Conservation (phyloP, 805 yeast species). For the Candida multigemmis region DNA sequence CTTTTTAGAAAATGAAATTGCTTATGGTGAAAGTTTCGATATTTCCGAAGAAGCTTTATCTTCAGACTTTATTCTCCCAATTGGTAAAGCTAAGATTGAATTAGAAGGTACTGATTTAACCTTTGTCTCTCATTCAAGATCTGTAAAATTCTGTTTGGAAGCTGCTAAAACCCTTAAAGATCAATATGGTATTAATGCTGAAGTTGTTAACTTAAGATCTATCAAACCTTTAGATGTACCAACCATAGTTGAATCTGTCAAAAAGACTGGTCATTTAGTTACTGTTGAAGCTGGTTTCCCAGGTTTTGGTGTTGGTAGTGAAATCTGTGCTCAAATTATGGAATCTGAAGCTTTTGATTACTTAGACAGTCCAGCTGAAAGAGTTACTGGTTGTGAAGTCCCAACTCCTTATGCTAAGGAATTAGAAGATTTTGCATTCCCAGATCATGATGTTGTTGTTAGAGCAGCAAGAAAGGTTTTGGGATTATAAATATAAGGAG, state of each 20-base stretch:
- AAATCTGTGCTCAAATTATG: constrained; percentile 95
- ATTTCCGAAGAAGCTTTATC: constrained; percentile 83
- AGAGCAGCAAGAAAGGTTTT: constrained; percentile 79
- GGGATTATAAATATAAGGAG: constrained; percentile 40
- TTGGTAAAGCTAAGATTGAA: constrained; percentile 94
- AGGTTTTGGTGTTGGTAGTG: constrained; percentile 97
- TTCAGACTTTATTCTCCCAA: constrained; percentile 84
- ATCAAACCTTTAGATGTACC: constrained; percentile 94
- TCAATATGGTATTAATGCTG: constrained; percentile 82
- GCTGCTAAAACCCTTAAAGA: constrained; percentile 85
- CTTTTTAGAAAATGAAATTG: constrained; percentile 89
- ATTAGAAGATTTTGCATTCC: constrained; percentile 98
- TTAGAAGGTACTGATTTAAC: constrained; percentile 86
- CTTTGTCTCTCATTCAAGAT: constrained; percentile 85
- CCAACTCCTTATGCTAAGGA: constrained; percentile 98
- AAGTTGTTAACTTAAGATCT: constrained; percentile 91
- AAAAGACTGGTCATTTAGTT: constrained; percentile 93
- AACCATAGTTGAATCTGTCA: constrained; percentile 76
- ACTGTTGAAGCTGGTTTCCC: constrained; percentile 98
- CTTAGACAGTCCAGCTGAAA: constrained; percentile 96
- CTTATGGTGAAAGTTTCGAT: constrained; percentile 88
- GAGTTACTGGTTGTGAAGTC: constrained; percentile 99
- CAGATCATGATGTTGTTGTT: constrained; percentile 83
- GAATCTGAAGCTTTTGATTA: constrained; percentile 97
- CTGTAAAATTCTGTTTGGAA: constrained; percentile 74